phyloP scores from a whole-genome alignment of 2,329 filamentous ascomycete genomes.

The Penicillium sp. region DNA sequence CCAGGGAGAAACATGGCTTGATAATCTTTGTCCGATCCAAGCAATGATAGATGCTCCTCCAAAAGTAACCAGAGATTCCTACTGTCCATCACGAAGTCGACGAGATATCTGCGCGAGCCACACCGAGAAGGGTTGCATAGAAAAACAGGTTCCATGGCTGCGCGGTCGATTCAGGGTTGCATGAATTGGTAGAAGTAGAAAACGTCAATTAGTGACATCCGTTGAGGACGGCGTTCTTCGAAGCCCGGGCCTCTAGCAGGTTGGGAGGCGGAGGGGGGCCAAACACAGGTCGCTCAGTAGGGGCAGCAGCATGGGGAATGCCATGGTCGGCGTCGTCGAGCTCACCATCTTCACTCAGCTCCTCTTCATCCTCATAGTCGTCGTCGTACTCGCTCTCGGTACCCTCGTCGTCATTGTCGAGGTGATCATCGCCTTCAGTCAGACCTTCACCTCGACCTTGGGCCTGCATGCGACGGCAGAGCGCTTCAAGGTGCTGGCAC shows the following conservation, averaged over 20 bases:
- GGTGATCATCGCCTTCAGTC: conserved; percentile 47
- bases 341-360: conserved; percentile 55
- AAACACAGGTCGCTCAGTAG: conserved; percentile 43
- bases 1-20: not conserved
- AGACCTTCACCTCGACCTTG: conserved; percentile 76
- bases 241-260: conserved; percentile 44
- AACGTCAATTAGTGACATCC: conserved; percentile 33
- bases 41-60: not conserved
- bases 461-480: conserved; percentile 94
- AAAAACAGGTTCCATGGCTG: conserved; percentile 2
- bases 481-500: conserved; percentile 85
- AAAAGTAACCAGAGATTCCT: not conserved
- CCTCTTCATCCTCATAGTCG: conserved; percentile 58
- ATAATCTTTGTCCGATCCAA: not conserved
- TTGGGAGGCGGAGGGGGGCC: conserved; percentile 51
- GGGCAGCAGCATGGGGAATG: conserved; percentile 28
- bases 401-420: conserved; percentile 48
- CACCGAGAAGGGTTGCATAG: not conserved
- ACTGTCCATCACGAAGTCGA: not conserved
- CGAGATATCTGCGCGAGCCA: not conserved
- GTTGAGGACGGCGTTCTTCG: conserved; percentile 44
- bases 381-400: conserved; percentile 51
- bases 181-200: not conserved
- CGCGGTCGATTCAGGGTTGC: conserved; percentile 5
- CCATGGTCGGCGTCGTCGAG: conserved; percentile 33